These are phyloP conservation scores for Backusella tuberculispora DNA, from an alignment of 192 early-diverging fungal genomes.

Conservation along the genomic window DNA sequence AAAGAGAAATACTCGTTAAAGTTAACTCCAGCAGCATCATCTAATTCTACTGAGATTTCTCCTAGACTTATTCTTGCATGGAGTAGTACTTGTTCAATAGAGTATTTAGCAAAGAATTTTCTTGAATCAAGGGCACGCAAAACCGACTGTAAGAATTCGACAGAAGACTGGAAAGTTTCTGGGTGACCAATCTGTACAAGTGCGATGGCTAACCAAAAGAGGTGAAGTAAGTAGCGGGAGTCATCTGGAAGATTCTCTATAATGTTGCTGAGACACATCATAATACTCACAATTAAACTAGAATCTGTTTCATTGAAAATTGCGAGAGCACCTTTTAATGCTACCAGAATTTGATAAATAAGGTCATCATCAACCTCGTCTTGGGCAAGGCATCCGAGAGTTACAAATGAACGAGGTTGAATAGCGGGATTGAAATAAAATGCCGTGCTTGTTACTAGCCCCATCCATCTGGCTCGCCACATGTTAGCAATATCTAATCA, in stretches of 20 bases:
- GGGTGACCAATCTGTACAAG: constrained; percentile 84
- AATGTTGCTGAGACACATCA: constrained; percentile 86
- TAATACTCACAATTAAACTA: constrained; percentile 79
- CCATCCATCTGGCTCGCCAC: constrained; percentile 91
- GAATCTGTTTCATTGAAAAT: constrained; percentile 81
- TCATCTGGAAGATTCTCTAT: constrained; percentile 75
- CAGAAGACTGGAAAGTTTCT: constrained; percentile 70
- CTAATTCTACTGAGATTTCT: constrained; percentile 69
- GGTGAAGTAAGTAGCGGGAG: constrained; percentile 75
- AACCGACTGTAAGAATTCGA: constrained; percentile 70
- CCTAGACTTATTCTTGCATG: constrained; percentile 66
- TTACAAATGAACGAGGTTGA: constrained; percentile 91
- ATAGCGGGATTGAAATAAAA: constrained; percentile 93
- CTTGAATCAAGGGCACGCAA: constrained; percentile 73
- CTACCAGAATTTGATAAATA: constrained; percentile 88
- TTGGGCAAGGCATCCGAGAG: constrained; percentile 82
- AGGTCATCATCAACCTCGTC: constrained; percentile 91
- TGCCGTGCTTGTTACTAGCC: constrained; percentile 84
- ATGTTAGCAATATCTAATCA: constrained; percentile 68
- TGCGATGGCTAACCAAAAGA: constrained; percentile 92
- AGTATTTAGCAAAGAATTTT: constrained; percentile 55
- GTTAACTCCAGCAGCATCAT: constrained; percentile 70
- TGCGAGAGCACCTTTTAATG: constrained; percentile 81
- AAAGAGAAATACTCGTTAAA: constrained; percentile 87
- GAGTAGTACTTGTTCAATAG: constrained; percentile 72